phyloP scores from a whole-genome alignment of 768 basidiomycete genomes.

The Kwoniella bestiolae region DNA sequence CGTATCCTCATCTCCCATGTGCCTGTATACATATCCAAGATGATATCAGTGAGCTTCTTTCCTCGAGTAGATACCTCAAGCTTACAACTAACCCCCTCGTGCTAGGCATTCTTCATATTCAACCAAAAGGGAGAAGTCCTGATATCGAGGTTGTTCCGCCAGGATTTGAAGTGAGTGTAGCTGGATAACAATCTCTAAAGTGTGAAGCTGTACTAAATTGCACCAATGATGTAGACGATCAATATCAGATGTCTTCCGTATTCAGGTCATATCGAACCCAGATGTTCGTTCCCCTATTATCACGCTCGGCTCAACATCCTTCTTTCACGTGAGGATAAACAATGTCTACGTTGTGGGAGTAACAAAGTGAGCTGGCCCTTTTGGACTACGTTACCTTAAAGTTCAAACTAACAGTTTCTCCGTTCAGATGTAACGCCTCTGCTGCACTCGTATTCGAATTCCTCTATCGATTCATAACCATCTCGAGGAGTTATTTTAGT shows the following conservation, averaged over 20 bases:
- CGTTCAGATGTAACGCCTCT: slow-evolving; percentile 84
- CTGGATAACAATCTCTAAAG: background rate
- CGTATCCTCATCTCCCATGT: background rate
- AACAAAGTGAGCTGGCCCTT: slow-evolving; percentile 71
- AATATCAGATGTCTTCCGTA: slow-evolving; percentile 96
- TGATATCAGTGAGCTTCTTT: slow-evolving; percentile 47
- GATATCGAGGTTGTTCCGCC: slow-evolving; percentile 92
- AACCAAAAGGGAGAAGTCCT: slow-evolving; percentile 99
- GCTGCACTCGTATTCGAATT: slow-evolving; percentile 98
- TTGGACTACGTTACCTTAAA: background rate
- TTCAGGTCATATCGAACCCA: slow-evolving; percentile 97
- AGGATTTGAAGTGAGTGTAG: slow-evolving; percentile 88
- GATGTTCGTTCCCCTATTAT: slow-evolving; percentile 97
- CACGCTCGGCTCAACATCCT: slow-evolving; percentile 95
- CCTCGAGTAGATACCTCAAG: background rate
- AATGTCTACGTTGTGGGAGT: slow-evolving; percentile 95
- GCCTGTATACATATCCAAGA: slow-evolving; percentile 6
- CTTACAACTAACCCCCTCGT: slow-evolving; percentile 22
- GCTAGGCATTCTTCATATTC: slow-evolving; percentile 96
- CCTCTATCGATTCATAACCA: slow-evolving; percentile 92
- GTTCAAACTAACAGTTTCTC: background rate
- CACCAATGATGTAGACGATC: slow-evolving; percentile 68
- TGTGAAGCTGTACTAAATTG: slow-evolving; percentile 4
- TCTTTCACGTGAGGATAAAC: slow-evolving; percentile 96
- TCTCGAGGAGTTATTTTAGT: slow-evolving; percentile 94